A percentile compares a stretch with the other conserved stretches of the same genome.
phyloP scores from a whole-genome alignment of 805 yeast genomes.

The Clavispora santaluciae region DNA sequence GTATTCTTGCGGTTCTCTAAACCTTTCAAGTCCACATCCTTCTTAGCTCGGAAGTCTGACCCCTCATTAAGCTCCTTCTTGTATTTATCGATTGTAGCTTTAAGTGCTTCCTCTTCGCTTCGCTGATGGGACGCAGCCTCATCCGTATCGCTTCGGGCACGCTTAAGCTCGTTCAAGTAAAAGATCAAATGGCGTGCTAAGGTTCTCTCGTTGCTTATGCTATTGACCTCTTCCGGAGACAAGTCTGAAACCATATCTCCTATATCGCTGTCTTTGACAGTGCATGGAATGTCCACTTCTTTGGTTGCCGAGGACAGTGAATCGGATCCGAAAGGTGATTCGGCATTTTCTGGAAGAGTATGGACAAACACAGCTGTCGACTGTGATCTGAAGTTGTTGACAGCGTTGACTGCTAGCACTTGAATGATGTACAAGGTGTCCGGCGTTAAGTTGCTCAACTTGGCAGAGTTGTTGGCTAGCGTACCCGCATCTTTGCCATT shows the following conservation, averaged over 20 bases:
- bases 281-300: not conserved
- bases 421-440: slow-evolving; percentile 30
- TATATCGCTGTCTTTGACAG: not conserved
- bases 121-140: slow-evolving; percentile 3
- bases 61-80: slow-evolving; percentile 36
- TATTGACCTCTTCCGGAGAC: slow-evolving; percentile 1
- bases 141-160: slow-evolving; percentile 4
- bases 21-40: slow-evolving; percentile 29
- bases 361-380: slow-evolving; percentile 30
- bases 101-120: slow-evolving; percentile 9
- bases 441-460: slow-evolving; percentile 25
- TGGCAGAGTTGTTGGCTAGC: slow-evolving; percentile 30
- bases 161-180: slow-evolving; percentile 7
- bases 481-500: slow-evolving; percentile 35
- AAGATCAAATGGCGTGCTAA: slow-evolving; percentile 4
- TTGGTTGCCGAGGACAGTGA: not conserved
- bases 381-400: slow-evolving; percentile 32
- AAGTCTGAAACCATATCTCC: not conserved
- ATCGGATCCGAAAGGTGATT: not conserved
- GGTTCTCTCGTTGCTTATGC: not conserved
- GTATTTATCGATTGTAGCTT: slow-evolving; percentile 9
- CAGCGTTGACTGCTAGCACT: slow-evolving; percentile 32
- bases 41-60: slow-evolving; percentile 23
- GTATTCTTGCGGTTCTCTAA: slow-evolving; percentile 29
- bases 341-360: slow-evolving; percentile 13